Base-by-base conservation (phyloP, 192 early-diverging fungal species). In the Pilobolus umbonatus region DNA sequence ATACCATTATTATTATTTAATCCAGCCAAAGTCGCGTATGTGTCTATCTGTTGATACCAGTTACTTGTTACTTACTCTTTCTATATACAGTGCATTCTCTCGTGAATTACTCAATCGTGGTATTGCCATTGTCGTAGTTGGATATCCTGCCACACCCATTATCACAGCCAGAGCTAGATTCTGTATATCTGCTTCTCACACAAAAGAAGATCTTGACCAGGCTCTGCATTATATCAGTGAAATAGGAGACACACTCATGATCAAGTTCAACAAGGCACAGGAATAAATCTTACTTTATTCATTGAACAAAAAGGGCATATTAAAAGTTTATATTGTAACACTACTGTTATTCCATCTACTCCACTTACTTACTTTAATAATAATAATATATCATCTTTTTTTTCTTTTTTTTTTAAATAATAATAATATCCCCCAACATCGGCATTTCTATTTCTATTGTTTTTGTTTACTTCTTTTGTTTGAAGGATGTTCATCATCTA, bases 131-230 rank as follows among this genome's bases (percentile, higher is more conserved):
- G 94, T 96, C 19, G 96, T 99, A 1, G 96, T 99, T 3, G 94
- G 91, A 38, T 94, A 95, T 71, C 96, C 95, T 3, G 96, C 95
- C 10, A 99, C 96, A 4, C 93, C 96, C n/a, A 95, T 96, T 57
- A 92, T 99, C 61, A 90, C 90, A 1, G 86, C 86, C 3, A 82
- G 96, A 45, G 94, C 96, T 32, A 77, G 96, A 45, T 95, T 98
- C 83, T 98, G 96, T 74, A 76, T 98, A 49, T 88, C 85, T 50
- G 89, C 94, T 1, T 83, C 94, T n/a, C 96, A 98, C 59, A 92
- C 92, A 1, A 85, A 88, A 65, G 91, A 92, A 61, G 96, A 98
- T 68, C 69, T 98, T 17, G 67, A 61, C 63, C 57, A 54, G 46
- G 85, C 86, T 17, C 66, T 91, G 39, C 75, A 82, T 57, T 73